These are phyloP conservation scores for Phialocephala subalpina DNA, from an alignment of 2,329 filamentous ascomycete genomes.

Conservation along the genomic window DNA sequence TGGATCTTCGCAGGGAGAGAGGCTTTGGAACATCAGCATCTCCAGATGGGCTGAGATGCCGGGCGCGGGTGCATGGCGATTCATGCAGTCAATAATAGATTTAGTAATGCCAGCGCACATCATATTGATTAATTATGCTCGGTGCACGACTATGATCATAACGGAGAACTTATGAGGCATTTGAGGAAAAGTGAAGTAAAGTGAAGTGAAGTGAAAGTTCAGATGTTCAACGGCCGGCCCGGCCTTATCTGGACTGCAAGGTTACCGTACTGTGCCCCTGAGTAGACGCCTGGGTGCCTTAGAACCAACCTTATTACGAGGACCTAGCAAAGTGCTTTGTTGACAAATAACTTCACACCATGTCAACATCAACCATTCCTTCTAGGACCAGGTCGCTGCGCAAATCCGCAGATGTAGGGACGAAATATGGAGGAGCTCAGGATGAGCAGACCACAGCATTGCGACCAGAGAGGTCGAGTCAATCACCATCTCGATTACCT, in stretches of 20 bases:
- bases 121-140: slow-evolving; percentile 8
- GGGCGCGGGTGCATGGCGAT: slow-evolving; percentile 4
- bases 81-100: slow-evolving; percentile 19
- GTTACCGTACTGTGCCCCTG: not conserved
- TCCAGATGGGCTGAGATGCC: not conserved
- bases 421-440: slow-evolving; percentile 9
- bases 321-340: not conserved
- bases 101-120: slow-evolving; percentile 10
- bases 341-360: slow-evolving; percentile 21
- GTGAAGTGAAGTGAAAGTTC: not conserved
- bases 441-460: slow-evolving; percentile 18
- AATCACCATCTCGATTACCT: slow-evolving; percentile 45
- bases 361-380: slow-evolving; percentile 36
- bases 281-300: not conserved
- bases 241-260: too few relatives aligned
- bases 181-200: not conserved
- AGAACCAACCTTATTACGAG: not conserved
- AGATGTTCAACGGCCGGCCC: not conserved
- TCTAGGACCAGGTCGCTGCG: slow-evolving; percentile 38
- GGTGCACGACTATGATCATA: not conserved
- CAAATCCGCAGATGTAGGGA: slow-evolving; percentile 26
- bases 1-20: slow-evolving; percentile 21
- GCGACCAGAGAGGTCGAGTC: slow-evolving; percentile 28
- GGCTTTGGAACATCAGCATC: not conserved
- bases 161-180: not conserved